Base-by-base conservation (phyloP, 495 filamentous ascomycete genomes). In the Aspergillus conjunctus region DNA sequence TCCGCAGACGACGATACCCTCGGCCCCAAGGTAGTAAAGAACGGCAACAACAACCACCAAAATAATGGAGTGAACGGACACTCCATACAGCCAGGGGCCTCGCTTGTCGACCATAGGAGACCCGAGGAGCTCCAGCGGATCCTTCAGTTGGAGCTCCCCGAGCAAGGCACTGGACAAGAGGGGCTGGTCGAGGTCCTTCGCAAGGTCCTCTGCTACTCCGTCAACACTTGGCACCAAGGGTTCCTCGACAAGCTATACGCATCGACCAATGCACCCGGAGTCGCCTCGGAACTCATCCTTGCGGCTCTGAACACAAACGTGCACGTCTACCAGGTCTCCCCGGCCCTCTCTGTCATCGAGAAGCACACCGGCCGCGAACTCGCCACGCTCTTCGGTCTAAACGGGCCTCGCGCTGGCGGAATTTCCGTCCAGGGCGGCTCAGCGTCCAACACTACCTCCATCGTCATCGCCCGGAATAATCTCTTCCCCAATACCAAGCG, bases 211-310 rank as follows among this genome's bases (percentile, higher is more conserved):
- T 79, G 83, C 54, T 91, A 94, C 77, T 89, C 86, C 51, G 93
- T 97, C 66, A 98, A 98, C 73, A 97, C 93, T 33, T 98, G 93
- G 93, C 88, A 93, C 71, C 91, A 93, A 68, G 94, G 93, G 8
- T 97, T 98, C 75, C 73, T 97, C 70, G 91, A 96, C 73, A 96
- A 96, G 77, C 78, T 96, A 33, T 97, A 96, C 72, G 87, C 88
- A 20, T 87, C 85, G 52, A 94, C 90, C 26, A 92, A 94, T 73
- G 87, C 92, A 15, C 90, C 91, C 20, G 93, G 93, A 15, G 79
- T 97, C 0, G 83, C 86, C 17, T 88, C 91, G 3, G 93, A 98
- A 65, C 81, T 96, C 17, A 81, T 97, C 34, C 86, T 97, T 18
- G 83, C 88, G 0, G 82, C 87, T 7, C 73, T 98, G 32, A 97